Evolutionary conservation across 2,329 filamentous ascomycete species (phyloP), one percentile per base, ranked within the genome.

Genomic region (Lachnellula subtilissima): DNA sequence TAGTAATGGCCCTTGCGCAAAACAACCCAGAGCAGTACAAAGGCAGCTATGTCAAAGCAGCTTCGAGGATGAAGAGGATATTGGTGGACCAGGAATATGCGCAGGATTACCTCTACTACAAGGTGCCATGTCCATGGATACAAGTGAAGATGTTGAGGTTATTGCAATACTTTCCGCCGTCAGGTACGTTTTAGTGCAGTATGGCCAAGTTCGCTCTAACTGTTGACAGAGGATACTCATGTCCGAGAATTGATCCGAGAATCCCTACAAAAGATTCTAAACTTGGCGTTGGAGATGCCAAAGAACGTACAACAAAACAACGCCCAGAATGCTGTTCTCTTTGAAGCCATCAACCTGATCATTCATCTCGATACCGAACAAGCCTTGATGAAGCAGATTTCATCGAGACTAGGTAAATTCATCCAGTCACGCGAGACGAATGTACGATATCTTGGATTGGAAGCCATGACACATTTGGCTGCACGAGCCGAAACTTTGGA

Each of bases 251-350:
- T 99, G 75, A 94, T 99, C 61, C 87, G 94, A 48, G 89, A 96
- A 69, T 93, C 92, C 1, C 75, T 99, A 48, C 89, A 95, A 70
- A 91, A 88, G 71, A 96, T 97, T 47, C 80, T 99, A 70, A 91
- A 97, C 67, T 79, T 90, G 39, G 93, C 94, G 1, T 86, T 96
- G 78, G 93, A 97, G 69, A 86, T 90, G 69, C 94, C 91, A 52
- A 99, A 97, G 76, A 99, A 99, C 67, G 94, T 99, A 15, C 94
- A 99, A 73, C 94, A 99, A 71, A 99, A 99, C 73, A 99, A 99
- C 70, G 94, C 94, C 0, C 94, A 97, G 69, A 99, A 99, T 69
- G 94, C 94, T 0, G 91, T 99, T 14, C 80, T 99, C 1, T 99
- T 99, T 68, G 94, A 99, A 76, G 95, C 94, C 23, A 99, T 99